phyloP scores from a whole-genome alignment of 495 filamentous ascomycete species.

The Daldinia childiae region DNA sequence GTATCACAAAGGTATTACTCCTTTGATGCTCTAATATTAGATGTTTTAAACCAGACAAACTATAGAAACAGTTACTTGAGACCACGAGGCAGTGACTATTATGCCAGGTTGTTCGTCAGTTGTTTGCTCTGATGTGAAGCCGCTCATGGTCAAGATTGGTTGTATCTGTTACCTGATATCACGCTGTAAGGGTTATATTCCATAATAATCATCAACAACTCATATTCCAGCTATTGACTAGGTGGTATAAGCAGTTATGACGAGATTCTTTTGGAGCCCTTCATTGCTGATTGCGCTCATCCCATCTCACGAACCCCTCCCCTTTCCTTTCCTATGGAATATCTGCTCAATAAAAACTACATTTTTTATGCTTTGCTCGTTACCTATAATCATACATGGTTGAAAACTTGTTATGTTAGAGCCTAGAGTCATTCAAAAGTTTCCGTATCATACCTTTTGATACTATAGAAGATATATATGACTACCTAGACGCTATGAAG shows the following conservation, averaged over 20 bases:
- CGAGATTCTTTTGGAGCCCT: neutral
- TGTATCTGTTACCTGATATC: neutral
- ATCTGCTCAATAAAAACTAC: neutral
- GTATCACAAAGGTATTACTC: neutral
- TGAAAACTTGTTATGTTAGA: neutral
- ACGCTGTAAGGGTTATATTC: neutral
- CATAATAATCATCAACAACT: neutral
- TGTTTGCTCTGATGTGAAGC: slow-evolving; percentile 12
- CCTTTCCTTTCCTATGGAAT: neutral
- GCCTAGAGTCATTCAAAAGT: neutral
- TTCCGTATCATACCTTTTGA: neutral
- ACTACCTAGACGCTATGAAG: neutral
- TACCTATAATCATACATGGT: too few relatives aligned
- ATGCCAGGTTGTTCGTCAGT: neutral
- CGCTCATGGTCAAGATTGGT: neutral
- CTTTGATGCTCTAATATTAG: neutral
- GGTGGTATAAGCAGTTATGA: neutral
- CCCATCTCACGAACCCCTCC: neutral
- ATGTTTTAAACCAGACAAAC: neutral
- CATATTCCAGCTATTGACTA: neutral
- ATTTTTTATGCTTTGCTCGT: too few relatives aligned
- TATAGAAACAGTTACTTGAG: neutral
- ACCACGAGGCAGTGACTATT: neutral
- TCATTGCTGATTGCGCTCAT: neutral
- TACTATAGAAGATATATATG: neutral